Evolutionary conservation across 2,329 filamentous ascomycete genomes (phyloP).

Genomic region (Calonectria honghensis): DNA sequence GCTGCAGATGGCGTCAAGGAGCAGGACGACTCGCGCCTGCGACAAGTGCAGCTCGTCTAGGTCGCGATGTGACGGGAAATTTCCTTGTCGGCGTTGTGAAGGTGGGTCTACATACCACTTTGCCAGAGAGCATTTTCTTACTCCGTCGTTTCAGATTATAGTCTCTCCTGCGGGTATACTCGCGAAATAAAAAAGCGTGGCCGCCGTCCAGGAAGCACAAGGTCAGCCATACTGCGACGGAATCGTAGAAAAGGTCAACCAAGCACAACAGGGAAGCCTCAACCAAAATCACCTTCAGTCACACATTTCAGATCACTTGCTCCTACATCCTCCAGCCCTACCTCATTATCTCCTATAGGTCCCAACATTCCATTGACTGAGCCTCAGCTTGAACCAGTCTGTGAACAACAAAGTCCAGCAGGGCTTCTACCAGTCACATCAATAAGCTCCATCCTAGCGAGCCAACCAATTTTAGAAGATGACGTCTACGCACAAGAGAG

Average conservation of each 20-base stretch:
- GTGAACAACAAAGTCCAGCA: not conserved
- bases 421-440: not conserved
- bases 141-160: not conserved
- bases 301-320: too few species aligned
- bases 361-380: not conserved
- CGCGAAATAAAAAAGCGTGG: constrained; percentile 19
- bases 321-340: not conserved
- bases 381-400: not conserved
- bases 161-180: constrained; percentile 2
- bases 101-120: not conserved
- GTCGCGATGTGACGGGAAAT: constrained; percentile 5
- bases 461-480: not conserved
- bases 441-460: not conserved
- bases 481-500: not conserved
- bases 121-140: not conserved
- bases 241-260: not conserved
- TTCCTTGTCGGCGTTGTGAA: constrained; percentile 14
- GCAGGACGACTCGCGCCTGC: constrained; percentile 6
- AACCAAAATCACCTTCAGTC: not conserved
- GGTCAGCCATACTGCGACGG: not conserved
- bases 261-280: not conserved
- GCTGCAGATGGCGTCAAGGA: not conserved
- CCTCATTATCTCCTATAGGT: not conserved
- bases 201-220: not conserved
- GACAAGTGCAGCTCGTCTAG: constrained; percentile 18